phyloP scores from a whole-genome alignment of 176 grass and related monocot species.

The Carex cristatella region DNA sequence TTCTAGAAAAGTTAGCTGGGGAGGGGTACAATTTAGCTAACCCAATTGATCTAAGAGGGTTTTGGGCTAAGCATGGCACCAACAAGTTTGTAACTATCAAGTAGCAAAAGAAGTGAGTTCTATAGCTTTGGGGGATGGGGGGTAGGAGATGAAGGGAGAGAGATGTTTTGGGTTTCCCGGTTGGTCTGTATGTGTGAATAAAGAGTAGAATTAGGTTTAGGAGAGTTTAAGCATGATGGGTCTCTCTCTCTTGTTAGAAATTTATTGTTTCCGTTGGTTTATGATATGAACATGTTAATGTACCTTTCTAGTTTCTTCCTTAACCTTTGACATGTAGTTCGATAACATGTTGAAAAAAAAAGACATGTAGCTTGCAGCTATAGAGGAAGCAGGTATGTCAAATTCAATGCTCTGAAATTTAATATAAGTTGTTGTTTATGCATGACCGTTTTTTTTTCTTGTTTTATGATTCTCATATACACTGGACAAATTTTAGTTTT shows the following conservation, averaged over 20 bases:
- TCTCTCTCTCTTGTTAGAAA: constrained; percentile 21
- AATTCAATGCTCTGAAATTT: constrained; percentile 10
- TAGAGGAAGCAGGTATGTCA: neutral
- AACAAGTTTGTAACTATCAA: constrained; percentile 92
- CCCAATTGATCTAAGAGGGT: constrained; percentile 78
- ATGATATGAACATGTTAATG: constrained; percentile 21
- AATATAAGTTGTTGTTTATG: neutral
- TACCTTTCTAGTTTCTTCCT: constrained; percentile 16
- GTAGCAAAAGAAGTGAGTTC: constrained; percentile 27
- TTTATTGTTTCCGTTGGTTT: neutral
- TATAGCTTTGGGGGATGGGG: neutral
- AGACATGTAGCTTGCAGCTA: neutral
- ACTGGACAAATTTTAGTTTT: neutral
- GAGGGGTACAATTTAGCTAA: constrained; percentile 89
- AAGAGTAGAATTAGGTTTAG: constrained; percentile 6
- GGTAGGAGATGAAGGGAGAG: constrained; percentile 12
- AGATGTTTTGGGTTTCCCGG: constrained; percentile 20
- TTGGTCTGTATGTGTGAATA: neutral
- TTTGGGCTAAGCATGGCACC: constrained; percentile 91
- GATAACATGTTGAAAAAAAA: constrained; percentile 1
- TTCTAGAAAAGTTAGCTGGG: constrained; percentile 78
- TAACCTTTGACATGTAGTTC: constrained; percentile 16
- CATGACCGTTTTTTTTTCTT: neutral
- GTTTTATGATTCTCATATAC: neutral
- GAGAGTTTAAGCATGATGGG: constrained; percentile 16